Base-by-base conservation (phyloP, 176 grass and related monocot genomes). In the Phoenix dactylifera region DNA sequence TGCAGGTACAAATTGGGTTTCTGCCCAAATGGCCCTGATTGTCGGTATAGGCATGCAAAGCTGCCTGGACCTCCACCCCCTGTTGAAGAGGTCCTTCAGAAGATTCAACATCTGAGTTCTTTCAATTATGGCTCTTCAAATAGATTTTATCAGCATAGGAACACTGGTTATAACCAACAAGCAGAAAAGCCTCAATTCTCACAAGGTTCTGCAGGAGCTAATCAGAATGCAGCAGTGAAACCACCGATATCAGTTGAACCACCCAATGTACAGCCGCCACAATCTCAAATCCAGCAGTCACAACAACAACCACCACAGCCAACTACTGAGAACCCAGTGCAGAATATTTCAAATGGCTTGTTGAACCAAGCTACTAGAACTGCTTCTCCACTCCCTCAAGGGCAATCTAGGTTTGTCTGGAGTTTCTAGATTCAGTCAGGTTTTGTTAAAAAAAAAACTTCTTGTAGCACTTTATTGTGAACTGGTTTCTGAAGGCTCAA, bases 331-430 rank as follows among this genome's bases (percentile, higher is more conserved):
- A 80, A 76, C 28, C 82, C 76, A 30, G 72, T 18, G 48, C 78
- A 75, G 63, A 66, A 29, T 88, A 72, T 66, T 88, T 77, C 79
- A 62, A 85, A 85, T 81, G 84, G 87, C 56, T 72, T 55, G 30
- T 62, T 74, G 23, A 84, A 79, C 68, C 80, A 86, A 66, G 44
- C 80, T 16, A 57, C 58, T 66, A 85, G 84, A 83, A 80, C 83
- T 32, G 93, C 87, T 26, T 80, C 87, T 65, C 81, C 88, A 52
- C 93, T 98, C 77, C 93, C 93, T 35, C 87, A 88, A 77, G 93
- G 93, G 16, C 77, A 77, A 64, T 88, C 93, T 98, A 98, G 87
- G 93, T 98, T 87, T 98, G 93, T 98, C 72, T 86, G 87, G 81
- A 98, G 93, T 88, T 98, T 85, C 78, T 92, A 98, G 84, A 77